These are phyloP conservation scores for Prinsepia uniflora DNA, from an alignment of 306 rosid species.

Conservation along the genomic window DNA sequence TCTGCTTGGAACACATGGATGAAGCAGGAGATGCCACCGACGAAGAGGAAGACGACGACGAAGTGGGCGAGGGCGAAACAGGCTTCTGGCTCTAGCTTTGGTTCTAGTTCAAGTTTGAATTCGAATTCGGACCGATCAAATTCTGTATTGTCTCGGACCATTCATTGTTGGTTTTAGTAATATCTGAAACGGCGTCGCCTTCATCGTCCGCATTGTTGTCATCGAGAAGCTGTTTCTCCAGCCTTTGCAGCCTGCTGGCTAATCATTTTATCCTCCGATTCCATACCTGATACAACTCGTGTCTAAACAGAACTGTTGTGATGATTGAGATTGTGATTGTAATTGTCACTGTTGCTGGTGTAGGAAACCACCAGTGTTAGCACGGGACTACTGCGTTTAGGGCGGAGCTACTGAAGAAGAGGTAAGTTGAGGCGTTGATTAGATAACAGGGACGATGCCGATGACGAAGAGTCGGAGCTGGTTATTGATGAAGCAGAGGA, in stretches of 20 bases:
- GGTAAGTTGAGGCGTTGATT: too few species aligned
- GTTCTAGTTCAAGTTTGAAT: not conserved
- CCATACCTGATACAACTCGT: conserved; percentile 16
- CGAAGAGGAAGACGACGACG: conserved; percentile 53
- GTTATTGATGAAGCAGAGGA: too few species aligned
- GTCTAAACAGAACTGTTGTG: conserved; percentile 22
- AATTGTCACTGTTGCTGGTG: too few species aligned
- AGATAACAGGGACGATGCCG: too few species aligned
- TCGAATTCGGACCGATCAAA: conserved; percentile 37
- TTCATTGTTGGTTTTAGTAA: conserved; percentile 46
- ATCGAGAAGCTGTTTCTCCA: conserved; percentile 79
- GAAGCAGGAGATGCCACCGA: conserved; percentile 57
- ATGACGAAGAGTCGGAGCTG: too few species aligned
- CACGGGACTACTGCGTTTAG: too few species aligned
- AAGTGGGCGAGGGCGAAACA: conserved; percentile 63
- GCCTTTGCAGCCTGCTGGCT: conserved; percentile 54
- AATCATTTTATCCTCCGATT: conserved; percentile 52
- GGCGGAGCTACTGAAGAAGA: too few species aligned
- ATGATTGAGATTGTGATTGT: not conserved
- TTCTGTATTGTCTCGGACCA: conserved; percentile 85
- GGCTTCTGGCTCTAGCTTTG: conserved; percentile 47
- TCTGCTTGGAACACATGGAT: conserved; percentile 45
- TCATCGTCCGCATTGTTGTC: conserved; percentile 62
- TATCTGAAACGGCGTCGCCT: conserved; percentile 56
- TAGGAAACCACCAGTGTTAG: too few species aligned